Evolutionary conservation across 306 rosid species (phyloP).

Genomic region (Mimosa bimucronata): DNA sequence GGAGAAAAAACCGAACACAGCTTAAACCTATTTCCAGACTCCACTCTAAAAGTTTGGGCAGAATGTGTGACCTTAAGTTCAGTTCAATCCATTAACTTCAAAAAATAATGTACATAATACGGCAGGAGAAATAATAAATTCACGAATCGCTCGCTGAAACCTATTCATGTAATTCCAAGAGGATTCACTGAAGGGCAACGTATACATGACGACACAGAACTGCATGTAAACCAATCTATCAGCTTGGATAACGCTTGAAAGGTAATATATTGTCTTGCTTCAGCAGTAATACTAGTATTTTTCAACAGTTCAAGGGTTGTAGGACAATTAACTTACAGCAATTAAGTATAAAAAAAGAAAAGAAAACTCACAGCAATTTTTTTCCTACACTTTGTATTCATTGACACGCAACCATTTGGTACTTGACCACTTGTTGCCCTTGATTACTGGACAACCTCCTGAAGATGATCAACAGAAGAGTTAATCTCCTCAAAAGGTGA

Average conservation of each 20-base stretch:
- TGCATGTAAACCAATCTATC: not conserved
- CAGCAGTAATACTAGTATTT: constrained; percentile 10
- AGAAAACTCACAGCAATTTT: constrained; percentile 50
- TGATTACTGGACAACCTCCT: constrained; percentile 98
- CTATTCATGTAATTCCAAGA: no score
- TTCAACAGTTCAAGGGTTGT: constrained; percentile 8
- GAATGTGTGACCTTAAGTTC: no score
- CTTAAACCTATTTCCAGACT: no score
- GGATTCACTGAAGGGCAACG: no score
- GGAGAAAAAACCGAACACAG: no score
- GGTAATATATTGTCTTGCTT: constrained; percentile 27
- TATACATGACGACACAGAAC: no score
- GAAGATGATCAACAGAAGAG: constrained; percentile 41
- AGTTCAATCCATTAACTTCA: no score
- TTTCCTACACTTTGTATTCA: constrained; percentile 75
- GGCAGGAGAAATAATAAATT: no score
- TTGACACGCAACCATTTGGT: constrained; percentile 90
- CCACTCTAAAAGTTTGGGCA: no score
- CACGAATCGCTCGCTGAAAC: no score
- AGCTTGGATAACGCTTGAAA: constrained; percentile 4
- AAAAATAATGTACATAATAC: no score
- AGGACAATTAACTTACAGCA: constrained; percentile 43
- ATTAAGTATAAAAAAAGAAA: no score
- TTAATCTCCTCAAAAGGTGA: constrained; percentile 21
- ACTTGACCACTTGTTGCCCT: constrained; percentile 97